Percentiles rank a stretch among this genome's conserved stretches.
Evolutionary conservation across 495 filamentous ascomycete genomes (phyloP).

Genomic region (Tuber borchii): DNA sequence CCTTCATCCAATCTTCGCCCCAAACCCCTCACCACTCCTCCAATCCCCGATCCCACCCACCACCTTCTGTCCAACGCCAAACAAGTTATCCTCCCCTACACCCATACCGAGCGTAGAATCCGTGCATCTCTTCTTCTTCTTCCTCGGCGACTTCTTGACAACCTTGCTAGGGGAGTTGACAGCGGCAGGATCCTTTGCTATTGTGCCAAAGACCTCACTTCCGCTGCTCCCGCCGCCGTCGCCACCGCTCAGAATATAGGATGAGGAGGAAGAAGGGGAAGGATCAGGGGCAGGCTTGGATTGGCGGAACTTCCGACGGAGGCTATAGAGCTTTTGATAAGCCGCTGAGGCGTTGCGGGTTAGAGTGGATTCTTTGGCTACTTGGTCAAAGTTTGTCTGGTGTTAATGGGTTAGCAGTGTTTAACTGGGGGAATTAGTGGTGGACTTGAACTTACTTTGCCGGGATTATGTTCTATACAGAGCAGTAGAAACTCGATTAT

Average conservation of each 20-base stretch:
- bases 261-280: background rate
- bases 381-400: slow-evolving; percentile 10
- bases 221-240: background rate
- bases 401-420: background rate
- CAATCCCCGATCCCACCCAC: background rate
- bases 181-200: background rate
- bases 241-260: background rate
- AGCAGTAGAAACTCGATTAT: slow-evolving; percentile 10
- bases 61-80: background rate
- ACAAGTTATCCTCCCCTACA: background rate
- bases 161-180: background rate
- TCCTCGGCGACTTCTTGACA: slow-evolving; percentile 1
- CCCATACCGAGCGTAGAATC: background rate
- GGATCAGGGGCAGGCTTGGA: background rate
- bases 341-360: background rate
- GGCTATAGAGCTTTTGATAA: slow-evolving; percentile 8
- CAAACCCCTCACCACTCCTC: background rate
- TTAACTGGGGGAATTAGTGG: background rate
- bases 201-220: background rate
- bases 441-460: background rate
- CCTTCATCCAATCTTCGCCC: background rate
- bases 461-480: slow-evolving; percentile 9
- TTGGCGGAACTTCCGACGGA: slow-evolving; percentile 9
- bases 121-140: background rate
- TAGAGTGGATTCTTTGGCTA: slow-evolving; percentile 10